Evolutionary conservation across 768 basidiomycete species (phyloP).

Genomic region (Lentinula raphanica): DNA sequence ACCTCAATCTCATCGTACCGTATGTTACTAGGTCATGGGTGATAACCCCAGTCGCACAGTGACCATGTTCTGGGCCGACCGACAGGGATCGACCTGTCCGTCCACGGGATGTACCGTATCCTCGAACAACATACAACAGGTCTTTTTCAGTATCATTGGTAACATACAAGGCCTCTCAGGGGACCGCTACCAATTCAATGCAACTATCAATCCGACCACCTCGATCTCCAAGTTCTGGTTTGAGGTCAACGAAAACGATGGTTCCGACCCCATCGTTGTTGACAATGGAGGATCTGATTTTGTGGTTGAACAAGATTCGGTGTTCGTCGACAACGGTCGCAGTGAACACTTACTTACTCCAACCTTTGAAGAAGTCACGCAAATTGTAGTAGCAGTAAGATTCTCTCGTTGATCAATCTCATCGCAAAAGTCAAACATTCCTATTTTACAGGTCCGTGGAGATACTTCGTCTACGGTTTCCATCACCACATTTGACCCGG

Average conservation of each 20-base stretch:
- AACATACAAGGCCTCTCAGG: constrained; percentile 22
- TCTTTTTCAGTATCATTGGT: neutral
- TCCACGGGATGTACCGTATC: neutral
- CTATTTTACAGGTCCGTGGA: neutral
- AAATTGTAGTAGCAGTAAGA: constrained; percentile 2
- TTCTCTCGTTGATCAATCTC: neutral
- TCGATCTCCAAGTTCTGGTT: constrained; percentile 51
- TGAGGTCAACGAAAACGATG: constrained; percentile 39
- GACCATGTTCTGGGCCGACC: neutral
- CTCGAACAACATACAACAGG: neutral
- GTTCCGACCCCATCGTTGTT: constrained; percentile 28
- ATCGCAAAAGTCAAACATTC: neutral
- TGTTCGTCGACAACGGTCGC: constrained; percentile 26
- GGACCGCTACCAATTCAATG: constrained; percentile 39
- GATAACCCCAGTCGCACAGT: neutral
- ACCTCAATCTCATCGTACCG: neutral
- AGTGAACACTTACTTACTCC: neutral
- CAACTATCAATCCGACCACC: constrained; percentile 30
- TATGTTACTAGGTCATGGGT: neutral
- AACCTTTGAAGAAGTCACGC: neutral
- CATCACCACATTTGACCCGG: neutral
- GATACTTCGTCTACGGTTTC: neutral
- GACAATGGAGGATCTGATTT: constrained; percentile 42
- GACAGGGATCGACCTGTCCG: neutral
- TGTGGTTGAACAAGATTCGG: constrained; percentile 34